phyloP scores from a whole-genome alignment of 176 grass and related monocot genomes.

The Rhynchospora tenuis region DNA sequence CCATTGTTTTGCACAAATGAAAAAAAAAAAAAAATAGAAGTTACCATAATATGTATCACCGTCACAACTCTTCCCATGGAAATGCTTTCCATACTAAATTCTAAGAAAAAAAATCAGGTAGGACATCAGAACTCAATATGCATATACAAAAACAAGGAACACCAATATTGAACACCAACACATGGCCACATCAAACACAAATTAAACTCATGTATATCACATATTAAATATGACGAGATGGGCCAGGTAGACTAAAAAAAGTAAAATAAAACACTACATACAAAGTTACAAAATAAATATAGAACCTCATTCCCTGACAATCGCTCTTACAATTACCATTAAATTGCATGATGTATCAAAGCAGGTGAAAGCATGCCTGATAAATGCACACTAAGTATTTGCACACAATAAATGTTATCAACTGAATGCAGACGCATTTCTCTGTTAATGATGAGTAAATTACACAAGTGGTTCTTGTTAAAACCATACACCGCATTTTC shows the following conservation, averaged over 20 bases:
- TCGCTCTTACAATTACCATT: background rate
- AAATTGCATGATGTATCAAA: background rate
- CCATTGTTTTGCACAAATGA: background rate
- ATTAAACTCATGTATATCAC: background rate
- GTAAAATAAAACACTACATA: background rate
- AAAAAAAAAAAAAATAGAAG: background rate
- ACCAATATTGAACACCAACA: background rate
- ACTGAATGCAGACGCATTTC: conserved; percentile 3
- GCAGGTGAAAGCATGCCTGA: background rate
- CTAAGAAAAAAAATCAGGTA: background rate
- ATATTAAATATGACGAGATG: background rate
- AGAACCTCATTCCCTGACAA: background rate
- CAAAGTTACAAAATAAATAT: conserved; percentile 4
- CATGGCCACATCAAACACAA: background rate
- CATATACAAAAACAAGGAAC: background rate
- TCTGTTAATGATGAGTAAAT: background rate
- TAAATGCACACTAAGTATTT: background rate
- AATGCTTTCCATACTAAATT: background rate
- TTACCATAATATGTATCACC: background rate
- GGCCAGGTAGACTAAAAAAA: background rate
- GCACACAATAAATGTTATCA: background rate
- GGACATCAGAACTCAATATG: background rate
- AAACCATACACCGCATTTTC: background rate
- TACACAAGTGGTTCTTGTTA: conserved; percentile 5
- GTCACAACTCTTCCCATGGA: background rate